Evolutionary conservation across 2,329 filamentous ascomycete species (phyloP).

Genomic region (Penicillium italicum): DNA sequence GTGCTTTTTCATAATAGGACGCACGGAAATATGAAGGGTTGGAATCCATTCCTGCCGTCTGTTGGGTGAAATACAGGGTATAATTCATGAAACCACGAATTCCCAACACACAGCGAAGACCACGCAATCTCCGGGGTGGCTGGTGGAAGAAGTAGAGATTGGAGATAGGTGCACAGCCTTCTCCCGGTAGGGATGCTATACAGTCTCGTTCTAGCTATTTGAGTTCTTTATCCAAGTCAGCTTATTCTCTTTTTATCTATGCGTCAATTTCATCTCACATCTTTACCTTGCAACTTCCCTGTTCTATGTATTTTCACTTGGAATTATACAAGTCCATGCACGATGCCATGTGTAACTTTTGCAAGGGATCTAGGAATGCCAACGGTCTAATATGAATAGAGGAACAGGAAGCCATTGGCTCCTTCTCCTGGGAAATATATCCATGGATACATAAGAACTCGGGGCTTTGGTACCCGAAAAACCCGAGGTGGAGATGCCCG

Average conservation of each 20-base stretch:
- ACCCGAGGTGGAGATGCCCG: conserved; percentile 3
- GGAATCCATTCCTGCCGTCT: not conserved
- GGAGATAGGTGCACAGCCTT: not conserved
- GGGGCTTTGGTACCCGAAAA: conserved; percentile 6
- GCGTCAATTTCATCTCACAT: not conserved
- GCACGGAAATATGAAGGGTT: not conserved
- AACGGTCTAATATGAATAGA: not conserved
- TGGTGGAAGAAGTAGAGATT: conserved; percentile 11
- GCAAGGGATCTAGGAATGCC: not conserved
- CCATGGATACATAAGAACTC: not conserved
- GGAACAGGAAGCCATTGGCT: not conserved
- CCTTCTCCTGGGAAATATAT: not conserved
- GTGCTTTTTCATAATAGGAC: not conserved
- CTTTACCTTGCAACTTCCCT: not conserved
- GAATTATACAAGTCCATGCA: not conserved
- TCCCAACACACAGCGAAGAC: conserved; percentile 3
- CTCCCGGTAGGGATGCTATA: not conserved
- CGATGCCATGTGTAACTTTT: not conserved
- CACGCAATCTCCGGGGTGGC: conserved; percentile 12
- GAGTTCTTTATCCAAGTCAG: not conserved
- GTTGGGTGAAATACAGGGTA: not conserved
- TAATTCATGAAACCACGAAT: not conserved
- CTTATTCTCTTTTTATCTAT: not conserved
- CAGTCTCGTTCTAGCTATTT: not conserved
- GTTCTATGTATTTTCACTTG: not conserved